Evolutionary conservation across 257 asterid genomes (phyloP), one percentile per base, ranked within the genome.

Genomic region (Fraxinus excelsior): DNA sequence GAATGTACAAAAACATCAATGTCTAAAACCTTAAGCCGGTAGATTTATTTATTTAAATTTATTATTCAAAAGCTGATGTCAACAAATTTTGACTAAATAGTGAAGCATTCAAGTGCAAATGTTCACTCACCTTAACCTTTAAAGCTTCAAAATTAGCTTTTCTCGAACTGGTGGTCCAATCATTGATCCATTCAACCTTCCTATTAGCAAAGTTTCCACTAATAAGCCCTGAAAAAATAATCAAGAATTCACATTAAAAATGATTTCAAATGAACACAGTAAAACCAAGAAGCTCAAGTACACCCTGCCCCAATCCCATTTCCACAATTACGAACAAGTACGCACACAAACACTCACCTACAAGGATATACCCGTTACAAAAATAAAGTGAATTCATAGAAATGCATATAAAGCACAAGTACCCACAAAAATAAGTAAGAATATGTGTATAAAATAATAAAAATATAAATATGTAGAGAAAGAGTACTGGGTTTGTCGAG

Each of bases 401-500:
- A 38, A 74, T 34, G 71, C 35, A 28, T 40, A 40, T 10, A 11
- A 40, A 10, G 14, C 44, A 38, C 19, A 19, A 58, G 14, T 29
- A 21, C 21, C 11, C 65, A 53, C 5, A 16, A 70, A 70, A 23
- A n/a, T 0, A 1, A 16, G 21, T 49, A 35, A 35, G 40, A 7
- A 7, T 35, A 7, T 35, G 26, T n/a, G 21, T 7, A 21, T 11
- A 1, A n/a, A n/a, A n/a, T n/a, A n/a, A n/a, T n/a, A n/a, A 13
- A n/a, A 1, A 53, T 0, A 69, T 10, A 37, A 74, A 56, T 74
- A 18, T 23, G 60, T 75, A 70, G 26, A 18, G 37, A 37, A n/a
- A 67, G 76, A n/a, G 67, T 74, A 89, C 94, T 89, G 19, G 87
- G 84, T 79, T 83, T 90, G 58, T 69, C 67, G 71, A 72, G 34